Evolutionary conservation across 495 filamentous ascomycete species (phyloP), one percentile per base, ranked within the genome.

Genomic region (Thozetella sp.): DNA sequence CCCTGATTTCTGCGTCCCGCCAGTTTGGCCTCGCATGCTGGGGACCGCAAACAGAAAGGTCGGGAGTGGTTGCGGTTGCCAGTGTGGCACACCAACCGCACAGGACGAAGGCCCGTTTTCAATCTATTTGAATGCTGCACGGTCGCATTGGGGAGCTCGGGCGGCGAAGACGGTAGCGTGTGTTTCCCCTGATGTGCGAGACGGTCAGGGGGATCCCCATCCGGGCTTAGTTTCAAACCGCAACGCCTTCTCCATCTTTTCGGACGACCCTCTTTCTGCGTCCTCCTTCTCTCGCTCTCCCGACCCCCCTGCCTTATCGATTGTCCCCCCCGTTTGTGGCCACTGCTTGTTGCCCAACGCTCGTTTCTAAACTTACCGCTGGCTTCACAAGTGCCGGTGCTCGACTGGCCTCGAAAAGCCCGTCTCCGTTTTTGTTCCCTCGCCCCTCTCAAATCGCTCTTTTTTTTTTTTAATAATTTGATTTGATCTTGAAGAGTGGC

Each of bases 101-200:
- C 43, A 48, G 9, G n/a, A n/a, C n/a, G n/a, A n/a, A n/a, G n/a
- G 43, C 11, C 43, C 43, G 43, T 19, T 10, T 48, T 48, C 43
- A n/a, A 11, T 48, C 43, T 48, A 48, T 48, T 48, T 48, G 43
- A 48, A 48, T 48, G 43, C 3, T 48, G 43, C 43, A 48, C 43
- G 43, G 43, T 20, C 20, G 43, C 43, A 48, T 48, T 48, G 43
- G 43, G 30, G 43, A 48, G 43, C 43, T 48, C 43, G 43, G 43
- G 9, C 43, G n/a, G 43, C 43, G n/a, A 20, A 48, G 43, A 20
- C n/a, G n/a, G 43, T 48, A 37, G 9, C 12, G 43, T 19, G 43
- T 48, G 43, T 48, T 48, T 48, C 43, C 43, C 43, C 43, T 48
- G 43, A 48, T 48, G 43, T 48, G 43, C 43, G 43, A 48, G 43